Evolutionary conservation across 106 monocot species (phyloP), one percentile per base, ranked within the genome.

Genomic region (Allium cepa): DNA sequence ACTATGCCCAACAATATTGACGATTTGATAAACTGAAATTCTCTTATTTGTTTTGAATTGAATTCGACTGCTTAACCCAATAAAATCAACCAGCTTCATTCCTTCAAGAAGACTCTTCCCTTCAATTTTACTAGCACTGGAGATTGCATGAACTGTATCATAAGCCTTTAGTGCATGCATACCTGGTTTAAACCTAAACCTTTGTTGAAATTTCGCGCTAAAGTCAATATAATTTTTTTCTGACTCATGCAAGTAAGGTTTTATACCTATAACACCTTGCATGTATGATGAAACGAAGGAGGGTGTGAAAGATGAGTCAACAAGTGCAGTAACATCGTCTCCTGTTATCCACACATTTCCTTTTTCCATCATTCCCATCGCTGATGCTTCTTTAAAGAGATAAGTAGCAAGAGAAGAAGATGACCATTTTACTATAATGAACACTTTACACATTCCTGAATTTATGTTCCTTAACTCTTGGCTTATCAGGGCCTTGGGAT

Each of bases 321-420:
- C 47, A 55, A 77, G 76, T 17, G 63, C 57, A 7, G 76, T 57
- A 11, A 77, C 28, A 63, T 71, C 70, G 45, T 52, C 53, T 7
- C 62, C 62, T 2, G 55, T 55, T n/a, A 77, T 64, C 76, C 76
- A 77, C 1, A 62, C 51, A 27, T 60, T 53, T 0, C 76, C 76
- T 71, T 71, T 61, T 16, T 15, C 70, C 76, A 71, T 70, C 76
- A 77, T 77, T 57, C 70, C 76, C 14, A 77, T 10, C 13, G 26
- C 9, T 0, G 14, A 13, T 17, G 76, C 76, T 15, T 63, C 47
- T 9, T 47, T 46, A 53, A 77, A 77, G 1, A 77, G 56, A 45
- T 61, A 12, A 2, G 7, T 5, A 0, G 60, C 70, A 17, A 71
- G 7, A 14, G 53, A 70, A 16, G 62, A 16, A 12, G 66, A 66